Evolutionary conservation across 805 yeast genomes (phyloP), one percentile per base, ranked within the genome.

Genomic region (Barnettozyma californica): DNA sequence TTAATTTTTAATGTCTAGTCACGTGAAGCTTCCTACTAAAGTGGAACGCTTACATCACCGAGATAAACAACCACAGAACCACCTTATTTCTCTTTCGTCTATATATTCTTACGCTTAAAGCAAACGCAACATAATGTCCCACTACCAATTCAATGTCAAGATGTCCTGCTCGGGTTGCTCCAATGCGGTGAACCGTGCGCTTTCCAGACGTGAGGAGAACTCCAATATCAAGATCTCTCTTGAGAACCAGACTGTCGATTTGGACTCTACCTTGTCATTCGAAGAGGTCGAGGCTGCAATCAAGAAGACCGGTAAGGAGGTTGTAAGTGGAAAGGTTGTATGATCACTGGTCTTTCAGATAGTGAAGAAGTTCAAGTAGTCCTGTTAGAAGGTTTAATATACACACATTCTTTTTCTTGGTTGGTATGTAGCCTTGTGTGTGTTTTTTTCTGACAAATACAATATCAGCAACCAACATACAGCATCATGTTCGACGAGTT

Each of bases 111-210:
- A 13, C 20, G 14, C 26, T 20, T 5, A 23, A 23, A 16, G 19
- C 37, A 23, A 3, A 18, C 33, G 25, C 42, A 60, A 11, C 13
- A 26, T 34, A 8, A 40, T 40, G 43, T 16, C 34, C 20, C 79
- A 84, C 60, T 88, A 86, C 67, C 85, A 83, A 57, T 90, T 79
- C 65, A 77, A 89, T 52, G 97, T 91, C 49, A 73, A 83, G 41
- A 90, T 90, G 97, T 60, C 87, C 47, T 91, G 97, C 63, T 77
- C 85, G 13, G 86, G 96, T 16, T 92, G 99, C 68, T 85, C 95
- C 20, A 80, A 77, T 49, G 97, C 98, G 7, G 87, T 92, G 43
- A 79, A 81, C 66, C 80, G 87, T 59, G 97, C 82, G 1, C 75
- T 90, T 48, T 74, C 71, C 39, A 80, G 75, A 55, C 72, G 86